These are phyloP conservation scores for Cucumis hystrix DNA, from an alignment of 306 rosid genomes.

Conservation along the genomic window DNA sequence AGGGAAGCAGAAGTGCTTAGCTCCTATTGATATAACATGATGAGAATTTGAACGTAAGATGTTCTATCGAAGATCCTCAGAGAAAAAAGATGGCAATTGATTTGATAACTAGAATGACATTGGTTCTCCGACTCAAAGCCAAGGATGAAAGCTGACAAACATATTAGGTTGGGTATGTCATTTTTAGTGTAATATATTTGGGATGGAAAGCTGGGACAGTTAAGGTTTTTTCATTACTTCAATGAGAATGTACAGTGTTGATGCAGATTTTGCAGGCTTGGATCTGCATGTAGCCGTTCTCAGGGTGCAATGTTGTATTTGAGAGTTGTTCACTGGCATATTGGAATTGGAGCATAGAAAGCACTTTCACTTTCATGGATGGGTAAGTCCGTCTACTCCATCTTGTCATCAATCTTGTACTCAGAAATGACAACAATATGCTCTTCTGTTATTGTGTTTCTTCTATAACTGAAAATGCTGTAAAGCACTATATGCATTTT, in stretches of 20 bases:
- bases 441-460: neutral
- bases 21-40: neutral
- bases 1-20: neutral
- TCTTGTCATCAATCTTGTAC: neutral
- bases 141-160: neutral
- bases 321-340: neutral
- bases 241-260: neutral
- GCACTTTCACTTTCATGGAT: neutral
- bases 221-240: neutral
- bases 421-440: neutral
- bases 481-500: neutral
- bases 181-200: neutral
- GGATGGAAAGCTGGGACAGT: neutral
- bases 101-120: neutral
- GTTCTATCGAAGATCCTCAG: neutral
- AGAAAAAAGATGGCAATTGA: neutral
- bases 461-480: neutral
- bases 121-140: neutral
- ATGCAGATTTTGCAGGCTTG: neutral
- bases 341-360: neutral
- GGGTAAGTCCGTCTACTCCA: slow-evolving; percentile 1
- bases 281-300: neutral
- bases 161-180: neutral
- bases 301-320: neutral
- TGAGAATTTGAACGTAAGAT: neutral